Conservation (phyloP, 208 protist species). For the Kentomonas sorsogonicus region DNA sequence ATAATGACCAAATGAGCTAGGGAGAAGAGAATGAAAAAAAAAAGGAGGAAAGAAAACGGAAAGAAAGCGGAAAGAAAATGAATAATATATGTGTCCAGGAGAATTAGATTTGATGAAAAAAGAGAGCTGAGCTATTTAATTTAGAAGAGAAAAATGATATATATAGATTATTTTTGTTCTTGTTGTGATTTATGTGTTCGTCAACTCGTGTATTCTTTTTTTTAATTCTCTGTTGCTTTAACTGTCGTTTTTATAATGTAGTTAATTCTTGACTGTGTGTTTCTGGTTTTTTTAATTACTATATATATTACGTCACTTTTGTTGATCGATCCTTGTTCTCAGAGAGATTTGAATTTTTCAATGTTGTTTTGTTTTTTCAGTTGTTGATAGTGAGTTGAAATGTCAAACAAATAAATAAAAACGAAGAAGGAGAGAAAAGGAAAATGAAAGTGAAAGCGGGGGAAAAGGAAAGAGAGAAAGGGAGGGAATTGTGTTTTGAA, state of each 20-base stretch:
- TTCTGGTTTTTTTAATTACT: no score
- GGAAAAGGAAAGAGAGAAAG: neutral
- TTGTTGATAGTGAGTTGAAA: neutral
- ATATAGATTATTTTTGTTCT: neutral
- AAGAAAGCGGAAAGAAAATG: conserved; percentile 4
- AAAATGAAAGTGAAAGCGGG: neutral
- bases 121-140: no score
- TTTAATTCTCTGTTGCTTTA: no score
- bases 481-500: neutral
- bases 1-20: neutral
- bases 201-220: no score
- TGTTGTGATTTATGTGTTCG: no score
- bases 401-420: conserved; percentile 9
- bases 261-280: no score
- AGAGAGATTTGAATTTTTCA: conserved; percentile 10
- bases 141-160: conserved; percentile 7
- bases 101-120: no score
- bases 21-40: conserved; percentile 15
- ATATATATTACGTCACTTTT: neutral
- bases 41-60: neutral
- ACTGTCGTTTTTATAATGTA: no score
- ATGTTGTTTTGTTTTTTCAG: conserved; percentile 18
- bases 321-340: neutral
- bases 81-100: neutral
- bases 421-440: neutral